phyloP scores from a whole-genome alignment of 2,329 filamentous ascomycete species.

The Penicillium verrucosum region DNA sequence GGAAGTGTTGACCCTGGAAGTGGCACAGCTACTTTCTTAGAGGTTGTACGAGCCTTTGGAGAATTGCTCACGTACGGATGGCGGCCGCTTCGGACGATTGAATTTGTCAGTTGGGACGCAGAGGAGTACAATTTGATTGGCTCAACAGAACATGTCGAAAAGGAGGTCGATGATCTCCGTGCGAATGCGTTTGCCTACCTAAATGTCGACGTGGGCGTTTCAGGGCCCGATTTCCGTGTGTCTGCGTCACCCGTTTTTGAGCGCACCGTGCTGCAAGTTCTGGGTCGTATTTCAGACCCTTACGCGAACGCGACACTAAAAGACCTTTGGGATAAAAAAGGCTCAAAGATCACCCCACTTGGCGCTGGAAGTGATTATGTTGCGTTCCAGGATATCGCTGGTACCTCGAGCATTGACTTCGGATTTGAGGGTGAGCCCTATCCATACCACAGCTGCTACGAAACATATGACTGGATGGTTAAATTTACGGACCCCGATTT shows the following conservation, averaged over 20 bases:
- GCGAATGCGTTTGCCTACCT: slow-evolving; percentile 79
- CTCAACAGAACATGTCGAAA: slow-evolving; percentile 92
- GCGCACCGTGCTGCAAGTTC: slow-evolving; percentile 66
- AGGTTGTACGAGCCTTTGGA: slow-evolving; percentile 81
- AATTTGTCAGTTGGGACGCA: slow-evolving; percentile 96
- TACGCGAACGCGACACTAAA: slow-evolving; percentile 67
- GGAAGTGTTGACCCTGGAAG: slow-evolving; percentile 82
- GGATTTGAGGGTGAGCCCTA: slow-evolving; percentile 66
- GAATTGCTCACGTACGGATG: slow-evolving; percentile 74
- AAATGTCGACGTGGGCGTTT: slow-evolving; percentile 82
- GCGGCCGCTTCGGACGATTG: slow-evolving; percentile 88
- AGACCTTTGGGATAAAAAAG: slow-evolving; percentile 67
- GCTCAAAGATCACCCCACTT: slow-evolving; percentile 61
- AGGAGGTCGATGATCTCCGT: slow-evolving; percentile 69
- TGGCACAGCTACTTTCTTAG: slow-evolving; percentile 86
- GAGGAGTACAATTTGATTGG: slow-evolving; percentile 91
- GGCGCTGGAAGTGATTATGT: slow-evolving; percentile 79
- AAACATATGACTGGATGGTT: slow-evolving; percentile 83
- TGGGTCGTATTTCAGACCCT: slow-evolving; percentile 73
- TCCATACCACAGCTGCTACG: slow-evolving; percentile 81
- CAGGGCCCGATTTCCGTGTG: slow-evolving; percentile 71
- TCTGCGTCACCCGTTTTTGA: slow-evolving; percentile 77
- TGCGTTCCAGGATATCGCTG: slow-evolving; percentile 86
- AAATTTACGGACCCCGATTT: slow-evolving; percentile 78
- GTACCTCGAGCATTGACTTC: slow-evolving; percentile 82